These are phyloP conservation scores for Exserohilum turcica DNA, from an alignment of 2,329 filamentous ascomycete genomes.

Conservation along the genomic window DNA sequence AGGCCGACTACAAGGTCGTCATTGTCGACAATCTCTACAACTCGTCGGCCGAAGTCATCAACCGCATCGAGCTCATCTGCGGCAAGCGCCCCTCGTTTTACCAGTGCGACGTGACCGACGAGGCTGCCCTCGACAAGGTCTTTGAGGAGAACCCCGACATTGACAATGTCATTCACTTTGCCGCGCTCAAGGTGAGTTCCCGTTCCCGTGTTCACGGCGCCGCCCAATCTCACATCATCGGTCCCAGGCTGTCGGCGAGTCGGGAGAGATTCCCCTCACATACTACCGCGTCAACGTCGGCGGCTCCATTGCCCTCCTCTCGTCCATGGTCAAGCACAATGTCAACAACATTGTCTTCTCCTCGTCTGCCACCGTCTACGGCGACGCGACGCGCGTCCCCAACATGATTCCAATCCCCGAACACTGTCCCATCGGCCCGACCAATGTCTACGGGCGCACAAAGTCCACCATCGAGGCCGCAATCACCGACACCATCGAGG, in stretches of 20 bases:
- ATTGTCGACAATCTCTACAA: constrained; percentile 98
- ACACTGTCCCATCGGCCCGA: constrained; percentile 91
- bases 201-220: neutral
- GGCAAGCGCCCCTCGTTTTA: constrained; percentile 87
- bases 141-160: constrained; percentile 90
- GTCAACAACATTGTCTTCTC: constrained; percentile 98
- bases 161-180: constrained; percentile 98
- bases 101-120: constrained; percentile 86
- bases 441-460: constrained; percentile 96
- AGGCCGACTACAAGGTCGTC: constrained; percentile 95
- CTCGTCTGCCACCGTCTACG: constrained; percentile 96
- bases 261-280: constrained; percentile 88
- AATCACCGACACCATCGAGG: constrained; percentile 88
- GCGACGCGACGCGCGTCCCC: constrained; percentile 91
- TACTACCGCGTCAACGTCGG: constrained; percentile 98
- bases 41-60: constrained; percentile 86
- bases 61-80: constrained; percentile 91
- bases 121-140: constrained; percentile 80
- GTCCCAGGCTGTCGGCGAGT: constrained; percentile 90
- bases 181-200: constrained; percentile 82
- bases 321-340: constrained; percentile 85
- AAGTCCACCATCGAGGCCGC: constrained; percentile 91
- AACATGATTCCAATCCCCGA: constrained; percentile 99
- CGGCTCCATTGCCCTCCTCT: constrained; percentile 85
- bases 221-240: constrained; percentile 12